Base-by-base conservation (phyloP, 768 basidiomycete species). In the Lepiota subincarnata region DNA sequence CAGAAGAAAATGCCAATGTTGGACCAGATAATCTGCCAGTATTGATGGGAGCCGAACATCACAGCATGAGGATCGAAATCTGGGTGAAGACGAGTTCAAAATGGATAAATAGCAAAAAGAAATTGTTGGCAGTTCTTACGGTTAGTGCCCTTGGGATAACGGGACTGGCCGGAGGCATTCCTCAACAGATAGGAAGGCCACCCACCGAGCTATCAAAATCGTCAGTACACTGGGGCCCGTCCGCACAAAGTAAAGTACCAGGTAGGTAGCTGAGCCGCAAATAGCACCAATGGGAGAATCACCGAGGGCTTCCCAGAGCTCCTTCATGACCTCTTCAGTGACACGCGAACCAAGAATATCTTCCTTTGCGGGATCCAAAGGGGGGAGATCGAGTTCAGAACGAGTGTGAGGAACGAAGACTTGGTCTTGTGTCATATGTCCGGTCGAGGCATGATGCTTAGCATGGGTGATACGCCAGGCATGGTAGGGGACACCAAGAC, bases 321-420 rank as follows among this genome's bases (percentile, higher is more conserved):
- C 89, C 54, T 77, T 75, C 71, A 80, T 82, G 47, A 90, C 79
- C 58, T 87, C 81, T 41, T 81, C 76, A 11, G 81, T 67, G 6
- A 92, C 80, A 51, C 79, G 82, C 11, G 82, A 76, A 35, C 89
- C 91, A 44, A 76, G 66, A 34, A 78, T 63, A 58, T 86, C 82
- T 65, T 89, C 89, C 41, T 80, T 69, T n/a, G 79, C 73, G 10
- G 83, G 78, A 62, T 94, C 76, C 59, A 92, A 76, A 39, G 79
- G 66, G 31, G 85, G 84, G 22, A 85, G 73, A 38, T 84, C 82
- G 18, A 80, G 69, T 35, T 89, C 74, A 11, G 86, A 84, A 42
- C 93, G 87, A n/a, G 96, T 95, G 60, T 80, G 71, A 45, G 96
- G 96, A 2, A 98, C 93, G 62, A 92, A 97, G 55, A 98, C 96